phyloP scores from a whole-genome alignment of 768 basidiomycete species.

The Leccinum arenicola region DNA sequence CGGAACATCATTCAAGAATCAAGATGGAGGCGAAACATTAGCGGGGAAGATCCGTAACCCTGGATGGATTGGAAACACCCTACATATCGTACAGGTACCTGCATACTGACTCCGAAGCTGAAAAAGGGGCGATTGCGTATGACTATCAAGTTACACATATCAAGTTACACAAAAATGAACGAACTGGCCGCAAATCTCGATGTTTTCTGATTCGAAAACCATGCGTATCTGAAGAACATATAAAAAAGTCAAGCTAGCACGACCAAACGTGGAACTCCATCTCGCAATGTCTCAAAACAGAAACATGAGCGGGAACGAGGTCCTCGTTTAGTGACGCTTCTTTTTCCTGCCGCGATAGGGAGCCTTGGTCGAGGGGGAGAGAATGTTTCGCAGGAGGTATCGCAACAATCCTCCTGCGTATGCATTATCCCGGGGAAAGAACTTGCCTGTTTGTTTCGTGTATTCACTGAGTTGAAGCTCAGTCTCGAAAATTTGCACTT shows the following conservation, averaged over 20 bases:
- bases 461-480: conserved; percentile 13
- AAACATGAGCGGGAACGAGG: conserved; percentile 2
- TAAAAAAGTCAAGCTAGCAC: not conserved
- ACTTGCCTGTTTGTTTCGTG: conserved; percentile 8
- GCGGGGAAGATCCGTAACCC: not conserved
- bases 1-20: too few species aligned
- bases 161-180: not conserved
- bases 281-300: not conserved
- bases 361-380: not conserved
- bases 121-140: not conserved
- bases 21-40: not conserved
- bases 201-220: not conserved
- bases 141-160: not conserved
- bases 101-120: not conserved
- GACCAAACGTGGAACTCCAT: conserved; percentile 2
- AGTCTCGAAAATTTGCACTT: conserved; percentile 1
- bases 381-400: conserved; percentile 16
- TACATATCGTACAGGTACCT: not conserved
- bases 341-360: not conserved
- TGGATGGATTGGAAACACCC: not conserved
- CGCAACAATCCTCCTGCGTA: conserved; percentile 17
- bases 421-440: conserved; percentile 13
- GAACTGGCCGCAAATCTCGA: not conserved
- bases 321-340: conserved; percentile 14
- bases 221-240: not conserved